Conservation (phyloP, 2,329 filamentous ascomycete species). For the Fusarium devonianum region DNA sequence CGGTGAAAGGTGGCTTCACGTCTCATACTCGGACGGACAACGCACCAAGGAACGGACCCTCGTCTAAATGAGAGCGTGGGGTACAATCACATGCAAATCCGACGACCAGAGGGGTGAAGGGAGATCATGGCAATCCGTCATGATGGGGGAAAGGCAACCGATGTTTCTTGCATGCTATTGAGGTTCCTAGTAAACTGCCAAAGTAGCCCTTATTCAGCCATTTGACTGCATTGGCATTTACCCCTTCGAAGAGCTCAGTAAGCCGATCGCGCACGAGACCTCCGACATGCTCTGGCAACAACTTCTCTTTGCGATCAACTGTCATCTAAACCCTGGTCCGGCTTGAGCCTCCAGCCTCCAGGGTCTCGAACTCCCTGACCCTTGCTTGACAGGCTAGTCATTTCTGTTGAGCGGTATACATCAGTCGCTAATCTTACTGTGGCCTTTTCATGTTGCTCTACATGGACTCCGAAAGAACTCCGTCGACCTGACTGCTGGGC, state of each 20-base stretch:
- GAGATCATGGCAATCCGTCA: conserved; percentile 9
- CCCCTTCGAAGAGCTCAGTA: background rate
- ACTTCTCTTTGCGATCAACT: background rate
- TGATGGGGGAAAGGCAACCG: conserved; percentile 15
- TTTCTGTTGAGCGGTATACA: conserved; percentile 26
- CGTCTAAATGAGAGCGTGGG: conserved; percentile 23
- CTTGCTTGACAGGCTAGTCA: conserved; percentile 17
- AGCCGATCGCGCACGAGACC: conserved; percentile 7
- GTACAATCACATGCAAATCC: conserved; percentile 33
- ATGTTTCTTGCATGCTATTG: too few relatives aligned
- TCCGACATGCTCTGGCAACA: conserved; percentile 2
- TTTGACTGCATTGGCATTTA: too few relatives aligned
- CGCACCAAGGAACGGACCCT: conserved; percentile 16
- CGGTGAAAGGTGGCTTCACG: conserved; percentile 18
- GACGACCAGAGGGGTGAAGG: background rate
- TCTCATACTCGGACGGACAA: conserved; percentile 19
- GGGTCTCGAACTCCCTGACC: conserved; percentile 25
- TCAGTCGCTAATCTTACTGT: conserved; percentile 15
- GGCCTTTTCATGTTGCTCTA: conserved; percentile 13
- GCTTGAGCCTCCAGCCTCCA: conserved; percentile 9
- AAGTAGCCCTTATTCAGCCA: background rate
- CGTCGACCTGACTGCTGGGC: conserved; percentile 4
- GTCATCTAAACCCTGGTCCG: too few relatives aligned
- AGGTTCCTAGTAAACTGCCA: background rate
- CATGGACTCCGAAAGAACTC: conserved; percentile 18